These are phyloP conservation scores for Gossypium sturtianum DNA, from an alignment of 345 rosid genomes.

Conservation along the genomic window DNA sequence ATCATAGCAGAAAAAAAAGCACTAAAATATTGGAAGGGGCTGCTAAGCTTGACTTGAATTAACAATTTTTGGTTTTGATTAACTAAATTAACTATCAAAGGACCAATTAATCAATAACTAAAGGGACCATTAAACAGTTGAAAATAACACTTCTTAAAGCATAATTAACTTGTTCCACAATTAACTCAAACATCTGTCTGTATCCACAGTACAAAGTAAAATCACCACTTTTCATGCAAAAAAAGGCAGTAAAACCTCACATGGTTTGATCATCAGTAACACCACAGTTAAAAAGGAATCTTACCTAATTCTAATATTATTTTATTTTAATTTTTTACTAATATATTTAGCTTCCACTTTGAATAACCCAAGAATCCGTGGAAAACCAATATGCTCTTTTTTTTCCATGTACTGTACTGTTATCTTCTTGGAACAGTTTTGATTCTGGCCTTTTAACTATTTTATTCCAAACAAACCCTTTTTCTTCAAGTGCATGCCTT, in stretches of 20 bases:
- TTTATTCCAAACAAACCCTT: slow-evolving; percentile 13
- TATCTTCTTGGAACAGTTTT: slow-evolving; percentile 17
- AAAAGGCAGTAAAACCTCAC: slow-evolving; percentile 8
- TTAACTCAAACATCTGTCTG: background rate
- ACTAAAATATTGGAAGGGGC: background rate
- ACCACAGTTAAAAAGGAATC: slow-evolving; percentile 20
- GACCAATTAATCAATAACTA: background rate
- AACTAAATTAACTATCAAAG: slow-evolving; percentile 9
- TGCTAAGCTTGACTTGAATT: background rate
- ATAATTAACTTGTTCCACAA: background rate
- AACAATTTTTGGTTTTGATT: background rate
- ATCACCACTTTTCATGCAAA: background rate
- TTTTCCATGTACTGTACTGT: slow-evolving; percentile 15
- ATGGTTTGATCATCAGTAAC: slow-evolving; percentile 35
- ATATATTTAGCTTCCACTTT: slow-evolving; percentile 19
- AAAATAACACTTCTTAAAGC: background rate
- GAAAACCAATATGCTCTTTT: background rate
- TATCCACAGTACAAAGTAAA: background rate
- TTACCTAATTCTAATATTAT: slow-evolving; percentile 15
- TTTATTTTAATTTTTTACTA: background rate
- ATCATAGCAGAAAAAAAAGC: slow-evolving; percentile 2
- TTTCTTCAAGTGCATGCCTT: slow-evolving; percentile 18
- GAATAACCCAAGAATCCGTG: slow-evolving; percentile 9
- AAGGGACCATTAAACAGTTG: background rate
- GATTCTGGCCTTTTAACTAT: slow-evolving; percentile 14